Evolutionary conservation across 345 rosid genomes (phyloP).

Genomic region (Raphanus sativus): DNA sequence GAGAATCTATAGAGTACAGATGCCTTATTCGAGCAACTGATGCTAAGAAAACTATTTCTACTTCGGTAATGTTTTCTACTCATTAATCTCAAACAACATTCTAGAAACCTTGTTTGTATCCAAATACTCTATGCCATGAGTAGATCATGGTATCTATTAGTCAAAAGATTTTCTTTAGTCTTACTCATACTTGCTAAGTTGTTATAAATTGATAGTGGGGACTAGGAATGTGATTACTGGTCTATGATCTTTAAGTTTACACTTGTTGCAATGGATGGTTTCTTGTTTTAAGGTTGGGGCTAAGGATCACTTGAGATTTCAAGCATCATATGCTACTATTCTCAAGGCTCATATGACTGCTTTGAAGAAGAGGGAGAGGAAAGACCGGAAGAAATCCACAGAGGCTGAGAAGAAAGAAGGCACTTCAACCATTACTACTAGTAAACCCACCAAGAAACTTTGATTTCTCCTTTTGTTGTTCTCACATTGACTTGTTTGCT

Average conservation of each 20-base stretch:
- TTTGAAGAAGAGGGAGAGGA: constrained; percentile 91
- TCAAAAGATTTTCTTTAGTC: too few species aligned
- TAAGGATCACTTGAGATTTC: constrained; percentile 90
- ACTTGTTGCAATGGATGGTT: constrained; percentile 19
- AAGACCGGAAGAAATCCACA: constrained; percentile 78
- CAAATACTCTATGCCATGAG: background rate
- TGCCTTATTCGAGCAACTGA: constrained; percentile 92
- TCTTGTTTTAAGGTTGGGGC: constrained; percentile 63
- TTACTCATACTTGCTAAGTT: background rate
- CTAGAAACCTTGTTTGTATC: background rate
- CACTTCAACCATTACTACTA: constrained; percentile 30
- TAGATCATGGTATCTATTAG: too few species aligned
- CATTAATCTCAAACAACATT: background rate
- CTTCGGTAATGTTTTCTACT: constrained; percentile 56
- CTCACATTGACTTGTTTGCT: constrained; percentile 18
- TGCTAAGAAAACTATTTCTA: constrained; percentile 75
- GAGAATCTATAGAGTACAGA: constrained; percentile 63
- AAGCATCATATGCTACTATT: constrained; percentile 89
- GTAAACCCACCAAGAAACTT: constrained; percentile 36
- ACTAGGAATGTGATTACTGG: background rate
- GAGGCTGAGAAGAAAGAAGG: constrained; percentile 56
- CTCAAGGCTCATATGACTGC: constrained; percentile 91
- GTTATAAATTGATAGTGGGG: background rate
- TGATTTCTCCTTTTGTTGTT: constrained; percentile 19
- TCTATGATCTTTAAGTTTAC: background rate